Conservation (phyloP, 192 early-diverging fungal species). For the Umbelopsis ramanniana region DNA sequence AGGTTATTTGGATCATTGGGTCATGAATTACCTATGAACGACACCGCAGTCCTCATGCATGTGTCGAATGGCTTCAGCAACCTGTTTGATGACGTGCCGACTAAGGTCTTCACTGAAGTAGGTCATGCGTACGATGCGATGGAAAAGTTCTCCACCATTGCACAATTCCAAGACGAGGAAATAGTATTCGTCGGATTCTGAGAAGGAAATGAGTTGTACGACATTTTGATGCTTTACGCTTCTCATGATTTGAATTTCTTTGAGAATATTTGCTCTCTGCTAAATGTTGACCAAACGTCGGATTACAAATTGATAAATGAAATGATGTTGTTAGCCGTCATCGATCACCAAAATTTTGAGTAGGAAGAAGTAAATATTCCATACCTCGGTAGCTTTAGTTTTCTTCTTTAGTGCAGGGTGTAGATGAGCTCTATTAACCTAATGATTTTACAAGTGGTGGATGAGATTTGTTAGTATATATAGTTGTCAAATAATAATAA, state of each 20-base stretch:
- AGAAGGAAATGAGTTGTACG: slow-evolving; percentile 74
- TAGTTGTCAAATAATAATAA: not conserved
- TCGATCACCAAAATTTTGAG: not conserved
- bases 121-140: slow-evolving; percentile 80
- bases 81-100: slow-evolving; percentile 83
- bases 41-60: slow-evolving; percentile 81
- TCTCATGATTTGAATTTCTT: slow-evolving; percentile 87
- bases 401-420: slow-evolving; percentile 46
- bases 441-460: not conserved
- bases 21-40: slow-evolving; percentile 61
- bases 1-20: not conserved
- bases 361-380: not conserved
- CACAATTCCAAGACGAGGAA: slow-evolving; percentile 82
- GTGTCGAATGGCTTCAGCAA: slow-evolving; percentile 82
- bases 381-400: slow-evolving; percentile 42
- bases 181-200: slow-evolving; percentile 75
- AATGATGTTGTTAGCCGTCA: slow-evolving; percentile 12
- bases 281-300: not conserved
- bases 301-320: not conserved
- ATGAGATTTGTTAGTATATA: not conserved
- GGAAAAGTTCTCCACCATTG: slow-evolving; percentile 88
- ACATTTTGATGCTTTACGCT: slow-evolving; percentile 78
- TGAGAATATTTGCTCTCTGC: slow-evolving; percentile 78
- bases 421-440: slow-evolving; percentile 29
- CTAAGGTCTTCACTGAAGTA: slow-evolving; percentile 81